Evolutionary conservation across 441 rosid species (phyloP), one percentile per base, ranked within the genome.

Genomic region (Populus hybrid): DNA sequence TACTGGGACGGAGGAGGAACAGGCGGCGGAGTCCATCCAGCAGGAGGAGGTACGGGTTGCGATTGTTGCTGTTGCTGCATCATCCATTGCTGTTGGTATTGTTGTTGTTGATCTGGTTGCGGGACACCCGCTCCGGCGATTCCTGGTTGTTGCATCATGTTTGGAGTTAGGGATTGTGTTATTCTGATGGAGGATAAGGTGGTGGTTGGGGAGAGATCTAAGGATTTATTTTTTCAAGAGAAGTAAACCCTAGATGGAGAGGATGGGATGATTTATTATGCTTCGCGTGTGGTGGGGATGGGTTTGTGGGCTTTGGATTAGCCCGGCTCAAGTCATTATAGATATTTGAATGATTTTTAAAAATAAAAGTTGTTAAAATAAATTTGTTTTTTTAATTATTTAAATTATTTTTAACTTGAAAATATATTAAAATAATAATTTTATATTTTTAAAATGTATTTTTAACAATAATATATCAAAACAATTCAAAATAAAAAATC

Each of bases 131-230:
- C 88, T 16, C 92, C 90, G 74, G 93, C 90, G 75, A 92, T 83
- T 64, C 88, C 84, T 10, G 99, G 93, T 71, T 90, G 99, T 68
- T 88, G 99, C 97, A 94, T 94, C 97, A 89, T 92, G 73, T 72
- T 85, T 80, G n/a, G 69, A 72, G 64, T 9, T 69, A 30, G 38
- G 77, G 70, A 64, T 24, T 28, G 7, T 23, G 73, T 23, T 23
- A 23, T 72, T 8, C 50, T n/a, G 3, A 6, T 21, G 46, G 46
- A 23, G 30, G 77, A 79, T 64, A 69, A 67, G 76, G 79, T 21
- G n/a, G 73, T 46, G 26, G 53, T 18, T 42, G 65, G 14, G 53
- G 73, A 67, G 18, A 77, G 82, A 83, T 83, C 79, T 83, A 76
- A 18, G 30, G 67, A 72, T 46, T 46, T 46, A 3, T 46, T 38